Evolutionary conservation across 2,329 filamentous ascomycete genomes (phyloP), one percentile per base, ranked within the genome.

Genomic region (Penicillium rolfsii): DNA sequence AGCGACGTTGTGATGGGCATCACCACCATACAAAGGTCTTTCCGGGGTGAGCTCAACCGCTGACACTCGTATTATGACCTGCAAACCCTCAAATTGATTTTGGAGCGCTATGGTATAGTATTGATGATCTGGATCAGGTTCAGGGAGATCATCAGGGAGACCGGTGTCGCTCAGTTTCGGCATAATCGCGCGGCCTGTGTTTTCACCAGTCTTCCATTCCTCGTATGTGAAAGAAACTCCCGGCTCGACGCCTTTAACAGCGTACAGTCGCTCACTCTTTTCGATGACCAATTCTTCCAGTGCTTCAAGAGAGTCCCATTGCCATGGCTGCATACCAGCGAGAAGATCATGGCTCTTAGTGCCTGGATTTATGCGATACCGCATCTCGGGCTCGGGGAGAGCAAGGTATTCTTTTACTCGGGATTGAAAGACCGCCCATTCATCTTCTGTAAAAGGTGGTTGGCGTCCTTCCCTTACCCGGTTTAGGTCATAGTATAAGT

Each of bases 191-290:
- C 57, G 41, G 16, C 60, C 52, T n/a, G 36, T 59, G 41, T 53
- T 49, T 19, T 52, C 22, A 16, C 57, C 41, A 14, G 38, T 35
- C 41, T 62, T 62, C 60, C 46, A 62, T 46, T 62, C 52, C 19
- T 59, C 36, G 48, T 62, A 62, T 48, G 60, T 53, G 46, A 62
- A 62, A 45, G 60, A 62, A 28, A 59, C 49, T 7, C 60, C 60
- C 28, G 57, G 56, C 16, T 62, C 60, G 30, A 58, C 35, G 16
- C 53, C 52, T 55, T 41, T 52, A 12, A 56, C 57, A 9, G 49
- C 43, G 12, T 40, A 59, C 3, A 58, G 22, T n/a, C 57, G 50
- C 3, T 24, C 14, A 5, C 5, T 4, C n/a, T 62, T 62, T 28
- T 33, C 36, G 6, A 53, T 4, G 16, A 60, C n/a, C 11, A 52